A percentile compares a stretch with the other conserved stretches of the same genome.
Evolutionary conservation across 2,329 filamentous ascomycete species (phyloP).

Genomic region (Endoconidiophora laricicola): DNA sequence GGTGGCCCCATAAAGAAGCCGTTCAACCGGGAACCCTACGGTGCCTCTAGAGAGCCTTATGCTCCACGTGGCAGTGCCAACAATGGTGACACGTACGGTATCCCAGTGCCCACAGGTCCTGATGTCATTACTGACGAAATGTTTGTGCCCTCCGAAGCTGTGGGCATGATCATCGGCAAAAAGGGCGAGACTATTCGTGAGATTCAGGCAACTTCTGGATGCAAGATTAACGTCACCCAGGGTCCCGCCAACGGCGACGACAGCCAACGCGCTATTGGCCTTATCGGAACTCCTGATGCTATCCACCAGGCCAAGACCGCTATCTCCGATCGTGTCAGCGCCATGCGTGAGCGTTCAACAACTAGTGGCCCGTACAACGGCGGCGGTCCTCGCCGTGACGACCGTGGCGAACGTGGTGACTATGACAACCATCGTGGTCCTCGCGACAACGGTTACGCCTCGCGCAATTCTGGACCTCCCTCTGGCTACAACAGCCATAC

Average conservation of each 20-base stretch:
- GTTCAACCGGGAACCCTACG: slow-evolving; percentile 8
- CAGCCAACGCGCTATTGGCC: slow-evolving; percentile 68
- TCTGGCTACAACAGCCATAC: slow-evolving; percentile 19
- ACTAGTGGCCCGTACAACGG: not conserved
- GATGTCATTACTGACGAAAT: slow-evolving; percentile 73
- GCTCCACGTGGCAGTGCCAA: slow-evolving; percentile 14
- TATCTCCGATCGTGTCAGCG: slow-evolving; percentile 84
- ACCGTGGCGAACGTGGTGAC: slow-evolving; percentile 5
- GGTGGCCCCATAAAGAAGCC: slow-evolving; percentile 17
- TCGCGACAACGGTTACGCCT: slow-evolving; percentile 9
- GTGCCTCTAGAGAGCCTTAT: slow-evolving; percentile 13
- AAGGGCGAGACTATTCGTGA: slow-evolving; percentile 87
- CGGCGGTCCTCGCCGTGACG: slow-evolving; percentile 8
- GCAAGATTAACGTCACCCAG: slow-evolving; percentile 88
- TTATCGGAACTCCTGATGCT: slow-evolving; percentile 61
- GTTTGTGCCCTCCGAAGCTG: slow-evolving; percentile 73
- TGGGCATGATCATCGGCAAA: slow-evolving; percentile 94
- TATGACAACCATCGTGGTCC: slow-evolving; percentile 6
- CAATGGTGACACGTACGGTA: slow-evolving; percentile 18
- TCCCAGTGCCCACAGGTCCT: slow-evolving; percentile 17
- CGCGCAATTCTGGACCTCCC: slow-evolving; percentile 4
- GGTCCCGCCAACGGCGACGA: slow-evolving; percentile 49
- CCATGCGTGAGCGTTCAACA: slow-evolving; percentile 20
- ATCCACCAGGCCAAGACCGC: slow-evolving; percentile 68
- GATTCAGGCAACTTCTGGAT: slow-evolving; percentile 74